These are phyloP conservation scores for Spizellomyces sp. DNA, from an alignment of 192 early-diverging fungal genomes.

Conservation along the genomic window DNA sequence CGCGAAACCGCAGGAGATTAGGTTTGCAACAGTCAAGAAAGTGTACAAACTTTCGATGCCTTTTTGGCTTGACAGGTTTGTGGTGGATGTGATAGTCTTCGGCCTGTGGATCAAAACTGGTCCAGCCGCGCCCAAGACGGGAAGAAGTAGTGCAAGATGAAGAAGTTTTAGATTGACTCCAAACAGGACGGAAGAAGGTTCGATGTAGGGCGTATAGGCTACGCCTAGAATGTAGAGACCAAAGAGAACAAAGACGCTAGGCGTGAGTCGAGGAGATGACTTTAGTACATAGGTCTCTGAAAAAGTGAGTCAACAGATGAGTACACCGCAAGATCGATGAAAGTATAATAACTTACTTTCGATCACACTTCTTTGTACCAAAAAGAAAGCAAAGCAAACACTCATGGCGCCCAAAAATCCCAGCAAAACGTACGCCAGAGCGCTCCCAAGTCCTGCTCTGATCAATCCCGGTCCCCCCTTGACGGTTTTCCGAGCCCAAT, in stretches of 20 bases:
- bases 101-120: slow-evolving; percentile 14
- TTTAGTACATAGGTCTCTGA: slow-evolving; percentile 14
- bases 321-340: background rate
- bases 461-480: slow-evolving; percentile 7
- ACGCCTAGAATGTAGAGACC: background rate
- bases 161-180: slow-evolving; percentile 24
- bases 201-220: slow-evolving; percentile 25
- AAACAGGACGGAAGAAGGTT: slow-evolving; percentile 17
- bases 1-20: slow-evolving; percentile 9
- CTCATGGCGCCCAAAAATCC: slow-evolving; percentile 39
- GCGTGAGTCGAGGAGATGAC: slow-evolving; percentile 4
- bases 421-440: slow-evolving; percentile 18
- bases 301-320: background rate
- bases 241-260: slow-evolving; percentile 9
- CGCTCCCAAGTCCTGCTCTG: slow-evolving; percentile 11
- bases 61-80: background rate
- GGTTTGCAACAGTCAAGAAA: slow-evolving; percentile 22
- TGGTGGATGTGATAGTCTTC: background rate
- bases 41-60: slow-evolving; percentile 14
- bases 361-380: slow-evolving; percentile 16
- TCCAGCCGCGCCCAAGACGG: slow-evolving; percentile 23
- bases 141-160: slow-evolving; percentile 22
- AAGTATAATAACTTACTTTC: slow-evolving; percentile 16
- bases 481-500: background rate
- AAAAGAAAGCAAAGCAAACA: slow-evolving; percentile 29